Percentiles rank a stretch among this genome's conserved stretches.
These are phyloP conservation scores for Arachis hypogaea DNA, from an alignment of 306 rosid species.

Conservation along the genomic window DNA sequence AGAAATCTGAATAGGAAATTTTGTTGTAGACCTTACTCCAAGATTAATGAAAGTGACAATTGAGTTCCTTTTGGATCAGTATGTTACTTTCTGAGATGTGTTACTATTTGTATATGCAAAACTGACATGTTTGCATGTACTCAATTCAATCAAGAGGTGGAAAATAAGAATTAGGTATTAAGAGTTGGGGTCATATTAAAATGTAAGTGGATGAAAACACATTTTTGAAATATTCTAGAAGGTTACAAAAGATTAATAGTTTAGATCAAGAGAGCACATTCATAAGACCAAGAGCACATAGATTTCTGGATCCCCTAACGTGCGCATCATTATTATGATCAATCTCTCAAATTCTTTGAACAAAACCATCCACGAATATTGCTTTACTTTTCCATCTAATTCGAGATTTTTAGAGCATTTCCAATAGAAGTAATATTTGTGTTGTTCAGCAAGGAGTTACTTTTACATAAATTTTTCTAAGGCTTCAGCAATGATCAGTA, in stretches of 20 bases:
- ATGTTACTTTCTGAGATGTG: background rate
- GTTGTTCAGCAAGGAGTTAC: too few species aligned
- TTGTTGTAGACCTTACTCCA: background rate
- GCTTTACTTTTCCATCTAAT: conserved; percentile 6
- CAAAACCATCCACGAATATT: background rate
- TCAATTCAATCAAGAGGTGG: too few species aligned
- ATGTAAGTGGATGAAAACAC: too few species aligned
- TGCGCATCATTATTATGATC: conserved; percentile 12
- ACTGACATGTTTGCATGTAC: too few species aligned
- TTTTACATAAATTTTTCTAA: too few species aligned
- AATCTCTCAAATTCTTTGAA: conserved; percentile 22
- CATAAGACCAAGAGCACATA: background rate
- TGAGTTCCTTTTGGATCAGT: background rate
- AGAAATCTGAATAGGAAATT: background rate
- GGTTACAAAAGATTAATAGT: background rate
- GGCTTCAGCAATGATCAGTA: too few species aligned
- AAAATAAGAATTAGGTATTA: too few species aligned
- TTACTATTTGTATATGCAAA: too few species aligned
- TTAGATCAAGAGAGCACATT: background rate
- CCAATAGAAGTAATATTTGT: too few species aligned
- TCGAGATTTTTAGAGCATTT: too few species aligned
- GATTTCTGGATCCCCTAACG: background rate
- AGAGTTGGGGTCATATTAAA: too few species aligned
- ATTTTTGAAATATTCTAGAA: background rate
- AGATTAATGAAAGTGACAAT: conserved; percentile 16